phyloP scores from a whole-genome alignment of 23 red algal genomes.

The Agarophyton chilense region DNA sequence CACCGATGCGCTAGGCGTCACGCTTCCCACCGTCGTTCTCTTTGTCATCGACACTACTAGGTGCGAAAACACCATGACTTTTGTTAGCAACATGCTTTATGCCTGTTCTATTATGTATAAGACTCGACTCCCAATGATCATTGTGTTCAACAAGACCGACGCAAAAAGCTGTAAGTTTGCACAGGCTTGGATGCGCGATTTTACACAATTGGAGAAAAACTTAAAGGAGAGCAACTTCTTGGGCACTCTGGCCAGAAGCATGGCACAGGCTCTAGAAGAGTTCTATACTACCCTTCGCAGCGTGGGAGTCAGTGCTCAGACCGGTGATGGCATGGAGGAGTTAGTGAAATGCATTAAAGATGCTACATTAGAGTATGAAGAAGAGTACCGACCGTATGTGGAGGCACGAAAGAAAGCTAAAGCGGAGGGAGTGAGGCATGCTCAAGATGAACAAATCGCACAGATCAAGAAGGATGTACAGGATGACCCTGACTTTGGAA shows the following conservation, averaged over 20 bases:
- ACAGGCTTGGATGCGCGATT: slow-evolving; percentile 92
- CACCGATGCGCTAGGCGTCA: slow-evolving; percentile 77
- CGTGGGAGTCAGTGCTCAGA: slow-evolving; percentile 80
- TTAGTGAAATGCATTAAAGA: slow-evolving; percentile 63
- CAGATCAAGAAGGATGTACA: slow-evolving; percentile 17
- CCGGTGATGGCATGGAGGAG: slow-evolving; percentile 84
- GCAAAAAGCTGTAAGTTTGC: slow-evolving; percentile 64
- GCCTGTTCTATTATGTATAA: slow-evolving; percentile 99
- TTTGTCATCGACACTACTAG: slow-evolving; percentile 94
- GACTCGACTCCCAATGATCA: slow-evolving; percentile 87
- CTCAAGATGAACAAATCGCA: slow-evolving; percentile 33
- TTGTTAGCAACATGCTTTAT: slow-evolving; percentile 98
- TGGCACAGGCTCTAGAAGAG: slow-evolving; percentile 92
- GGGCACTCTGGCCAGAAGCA: slow-evolving; percentile 78
- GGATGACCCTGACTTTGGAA: slow-evolving; percentile 39
- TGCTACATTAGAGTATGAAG: slow-evolving; percentile 71
- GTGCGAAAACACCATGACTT: slow-evolving; percentile 81
- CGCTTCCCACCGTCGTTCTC: slow-evolving; percentile 88
- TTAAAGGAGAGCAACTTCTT: slow-evolving; percentile 81
- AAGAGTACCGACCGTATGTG: slow-evolving; percentile 67
- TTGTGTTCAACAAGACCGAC: slow-evolving; percentile 98
- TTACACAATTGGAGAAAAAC: slow-evolving; percentile 79
- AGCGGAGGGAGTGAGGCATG: slow-evolving; percentile 11
- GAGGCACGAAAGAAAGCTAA: slow-evolving; percentile 9
- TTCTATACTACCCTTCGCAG: slow-evolving; percentile 86